phyloP scores from a whole-genome alignment of 164 flowering plant species.

The Macadamia integrifolia region DNA sequence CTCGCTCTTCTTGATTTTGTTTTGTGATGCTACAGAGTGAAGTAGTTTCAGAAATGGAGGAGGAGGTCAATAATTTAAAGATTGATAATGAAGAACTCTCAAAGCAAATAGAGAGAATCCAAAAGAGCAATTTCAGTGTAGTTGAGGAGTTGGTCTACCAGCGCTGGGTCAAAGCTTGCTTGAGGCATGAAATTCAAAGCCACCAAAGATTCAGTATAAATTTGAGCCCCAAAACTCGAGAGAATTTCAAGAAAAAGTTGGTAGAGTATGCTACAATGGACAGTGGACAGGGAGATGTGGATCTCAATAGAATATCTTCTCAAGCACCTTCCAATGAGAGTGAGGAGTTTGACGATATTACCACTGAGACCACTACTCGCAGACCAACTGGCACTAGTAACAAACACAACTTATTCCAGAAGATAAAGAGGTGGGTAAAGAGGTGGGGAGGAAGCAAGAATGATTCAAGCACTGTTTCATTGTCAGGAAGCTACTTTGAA shows the following conservation, averaged over 20 bases:
- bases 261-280: neutral
- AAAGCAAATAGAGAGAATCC: constrained; percentile 18
- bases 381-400: constrained; percentile 9
- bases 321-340: constrained; percentile 11
- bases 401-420: neutral
- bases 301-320: constrained; percentile 13
- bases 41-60: constrained; percentile 6
- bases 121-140: constrained; percentile 16
- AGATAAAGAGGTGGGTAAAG: constrained; percentile 9
- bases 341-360: constrained; percentile 6
- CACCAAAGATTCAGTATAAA: neutral
- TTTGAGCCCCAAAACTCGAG: constrained; percentile 1
- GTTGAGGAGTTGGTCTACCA: constrained; percentile 27
- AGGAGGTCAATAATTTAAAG: constrained; percentile 12
- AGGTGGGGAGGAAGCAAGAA: constrained; percentile 14
- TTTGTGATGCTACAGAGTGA: constrained; percentile 13
- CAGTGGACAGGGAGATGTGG: neutral
- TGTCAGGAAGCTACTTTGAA: neutral
- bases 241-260: neutral
- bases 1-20: neutral
- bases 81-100: constrained; percentile 15
- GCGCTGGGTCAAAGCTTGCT: constrained; percentile 25
- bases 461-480: neutral
- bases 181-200: constrained; percentile 14
- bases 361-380: constrained; percentile 13